These are phyloP conservation scores for Rugonectria rugulosa DNA, from an alignment of 2,329 filamentous ascomycete species.

Conservation along the genomic window DNA sequence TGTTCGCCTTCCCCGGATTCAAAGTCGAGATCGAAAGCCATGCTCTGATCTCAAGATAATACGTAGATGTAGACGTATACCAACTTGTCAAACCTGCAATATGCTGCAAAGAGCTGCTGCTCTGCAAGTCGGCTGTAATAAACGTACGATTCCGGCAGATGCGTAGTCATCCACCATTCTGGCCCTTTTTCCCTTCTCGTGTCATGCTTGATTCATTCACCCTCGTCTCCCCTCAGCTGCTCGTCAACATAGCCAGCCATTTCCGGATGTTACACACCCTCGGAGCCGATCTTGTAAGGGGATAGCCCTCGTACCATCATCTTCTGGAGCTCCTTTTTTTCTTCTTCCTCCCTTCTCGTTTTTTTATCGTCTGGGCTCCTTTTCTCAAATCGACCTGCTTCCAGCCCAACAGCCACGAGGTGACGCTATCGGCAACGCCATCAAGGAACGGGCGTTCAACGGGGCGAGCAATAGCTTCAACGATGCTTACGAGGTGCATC, in stretches of 20 bases:
- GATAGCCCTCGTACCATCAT: conserved; percentile 1
- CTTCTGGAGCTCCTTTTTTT: not conserved
- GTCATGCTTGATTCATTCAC: too few species aligned
- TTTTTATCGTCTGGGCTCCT: too few species aligned
- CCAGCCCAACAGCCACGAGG: conserved; percentile 14
- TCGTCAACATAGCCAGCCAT: not conserved
- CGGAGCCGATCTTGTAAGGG: conserved; percentile 2
- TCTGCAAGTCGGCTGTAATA: not conserved
- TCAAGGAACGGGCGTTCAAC: not conserved
- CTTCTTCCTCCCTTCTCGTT: too few species aligned
- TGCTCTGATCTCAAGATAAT: too few species aligned
- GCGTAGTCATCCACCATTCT: too few species aligned
- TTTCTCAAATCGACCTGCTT: not conserved
- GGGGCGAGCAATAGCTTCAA: not conserved
- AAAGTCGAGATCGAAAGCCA: not conserved
- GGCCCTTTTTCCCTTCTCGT: too few species aligned
- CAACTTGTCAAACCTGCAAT: not conserved
- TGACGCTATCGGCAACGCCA: not conserved
- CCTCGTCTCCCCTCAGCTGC: not conserved
- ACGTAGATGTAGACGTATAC: not conserved
- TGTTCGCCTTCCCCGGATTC: conserved; percentile 12
- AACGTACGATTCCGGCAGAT: too few species aligned
- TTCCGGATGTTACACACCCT: not conserved
- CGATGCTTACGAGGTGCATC: not conserved
- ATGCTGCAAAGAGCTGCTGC: not conserved